Conservation (phyloP, 441 rosid genomes). For the Pelargonium myrrhifolium region DNA sequence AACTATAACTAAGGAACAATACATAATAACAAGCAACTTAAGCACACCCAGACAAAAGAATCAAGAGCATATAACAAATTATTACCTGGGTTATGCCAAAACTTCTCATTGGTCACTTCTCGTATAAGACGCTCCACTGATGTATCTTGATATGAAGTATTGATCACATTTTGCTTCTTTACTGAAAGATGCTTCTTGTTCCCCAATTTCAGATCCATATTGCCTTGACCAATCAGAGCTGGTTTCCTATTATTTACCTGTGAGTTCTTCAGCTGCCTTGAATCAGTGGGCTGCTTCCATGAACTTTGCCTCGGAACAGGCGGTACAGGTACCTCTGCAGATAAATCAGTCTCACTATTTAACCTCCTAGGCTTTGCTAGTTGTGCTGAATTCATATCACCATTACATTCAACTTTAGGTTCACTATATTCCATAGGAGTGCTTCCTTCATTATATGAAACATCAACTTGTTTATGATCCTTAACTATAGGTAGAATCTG, state of each 20-base stretch:
- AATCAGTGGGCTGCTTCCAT: constrained; percentile 72
- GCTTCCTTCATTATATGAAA: constrained; percentile 44
- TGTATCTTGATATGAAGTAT: constrained; percentile 70
- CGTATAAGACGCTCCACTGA: constrained; percentile 97
- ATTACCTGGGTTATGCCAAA: constrained; percentile 96
- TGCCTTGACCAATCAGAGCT: constrained; percentile 40
- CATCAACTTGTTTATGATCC: constrained; percentile 60
- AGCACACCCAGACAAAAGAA: constrained; percentile 19
- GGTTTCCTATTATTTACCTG: constrained; percentile 52
- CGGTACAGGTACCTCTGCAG: constrained; percentile 42
- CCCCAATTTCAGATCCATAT: constrained; percentile 55
- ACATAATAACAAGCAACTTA: constrained; percentile 16
- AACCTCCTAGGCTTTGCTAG: constrained; percentile 50
- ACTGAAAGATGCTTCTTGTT: constrained; percentile 56
- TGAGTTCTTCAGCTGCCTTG: constrained; percentile 44
- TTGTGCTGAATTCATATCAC: constrained; percentile 46
- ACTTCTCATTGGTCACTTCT: constrained; percentile 88
- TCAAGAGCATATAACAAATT: constrained; percentile 3
- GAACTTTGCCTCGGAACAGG: constrained; percentile 70
- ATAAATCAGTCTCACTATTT: constrained; percentile 47
- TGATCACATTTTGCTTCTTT: constrained; percentile 44
- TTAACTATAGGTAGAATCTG: constrained; percentile 31
- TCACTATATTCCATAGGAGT: constrained; percentile 38
- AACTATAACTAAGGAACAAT: constrained; percentile 18
- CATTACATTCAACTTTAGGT: constrained; percentile 56